These are phyloP conservation scores for Pythium utonaiense DNA, from an alignment of 352 stramenopile genomes.

Conservation along the genomic window DNA sequence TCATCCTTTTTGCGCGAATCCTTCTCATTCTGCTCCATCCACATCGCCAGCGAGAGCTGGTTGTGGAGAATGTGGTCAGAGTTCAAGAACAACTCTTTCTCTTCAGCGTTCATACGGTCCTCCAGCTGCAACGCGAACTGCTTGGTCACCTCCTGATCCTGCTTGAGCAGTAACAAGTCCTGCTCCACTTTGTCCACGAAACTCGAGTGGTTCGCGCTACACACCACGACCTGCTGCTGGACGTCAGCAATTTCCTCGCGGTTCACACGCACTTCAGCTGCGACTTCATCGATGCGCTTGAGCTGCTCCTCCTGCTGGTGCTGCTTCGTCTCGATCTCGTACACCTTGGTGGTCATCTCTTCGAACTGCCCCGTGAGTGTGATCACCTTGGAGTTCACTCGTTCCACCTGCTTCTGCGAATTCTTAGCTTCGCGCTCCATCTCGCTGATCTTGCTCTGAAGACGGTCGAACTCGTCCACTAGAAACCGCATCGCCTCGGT, in stretches of 20 bases:
- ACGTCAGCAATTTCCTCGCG: constrained; percentile 50
- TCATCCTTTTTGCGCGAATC: constrained; percentile 71
- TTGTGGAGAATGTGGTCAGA: constrained; percentile 80
- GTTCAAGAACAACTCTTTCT: constrained; percentile 77
- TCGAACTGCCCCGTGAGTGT: constrained; percentile 75
- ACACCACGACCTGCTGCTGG: constrained; percentile 44
- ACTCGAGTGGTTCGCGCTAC: constrained; percentile 34
- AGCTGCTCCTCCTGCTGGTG: constrained; percentile 58
- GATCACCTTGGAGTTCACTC: constrained; percentile 72
- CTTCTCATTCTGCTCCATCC: constrained; percentile 72
- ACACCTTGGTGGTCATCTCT: constrained; percentile 55
- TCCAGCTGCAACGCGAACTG: constrained; percentile 84
- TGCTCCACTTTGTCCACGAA: constrained; percentile 54
- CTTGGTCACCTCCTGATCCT: constrained; percentile 75
- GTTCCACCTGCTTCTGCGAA: constrained; percentile 75
- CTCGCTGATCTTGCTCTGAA: constrained; percentile 68
- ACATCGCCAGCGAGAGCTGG: constrained; percentile 72
- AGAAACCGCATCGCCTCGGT: constrained; percentile 82
- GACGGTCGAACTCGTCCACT: constrained; percentile 78
- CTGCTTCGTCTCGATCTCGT: constrained; percentile 61
- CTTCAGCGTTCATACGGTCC: constrained; percentile 76
- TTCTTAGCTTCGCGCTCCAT: constrained; percentile 77
- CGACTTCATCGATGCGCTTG: constrained; percentile 71
- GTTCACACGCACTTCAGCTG: constrained; percentile 38
- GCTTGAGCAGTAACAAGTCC: constrained; percentile 42